A percentile compares a stretch with the other conserved stretches of the same genome.
phyloP scores from a whole-genome alignment of 192 early-diverging fungal genomes.

The Coemansia sp. region DNA sequence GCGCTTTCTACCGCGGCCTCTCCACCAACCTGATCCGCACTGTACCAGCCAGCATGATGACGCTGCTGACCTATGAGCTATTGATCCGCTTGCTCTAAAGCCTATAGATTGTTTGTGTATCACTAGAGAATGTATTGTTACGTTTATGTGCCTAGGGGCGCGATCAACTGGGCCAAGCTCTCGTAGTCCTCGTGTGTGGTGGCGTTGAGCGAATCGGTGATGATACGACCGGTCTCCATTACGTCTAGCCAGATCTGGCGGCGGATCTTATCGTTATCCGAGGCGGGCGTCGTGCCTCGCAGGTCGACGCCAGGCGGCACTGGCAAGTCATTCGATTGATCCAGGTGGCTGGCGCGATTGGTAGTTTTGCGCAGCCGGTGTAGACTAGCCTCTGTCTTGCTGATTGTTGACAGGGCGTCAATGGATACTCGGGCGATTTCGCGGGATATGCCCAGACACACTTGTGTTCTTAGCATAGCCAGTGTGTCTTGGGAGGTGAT shows the following conservation, averaged over 20 bases:
- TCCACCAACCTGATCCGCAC: slow-evolving; percentile 85
- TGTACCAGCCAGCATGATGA: slow-evolving; percentile 85
- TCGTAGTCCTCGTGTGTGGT: slow-evolving; percentile 29
- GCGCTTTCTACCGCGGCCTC: slow-evolving; percentile 89
- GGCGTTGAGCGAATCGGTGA: slow-evolving; percentile 13
- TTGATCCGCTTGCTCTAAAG: slow-evolving; percentile 65
- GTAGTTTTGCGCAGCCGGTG: slow-evolving; percentile 35
- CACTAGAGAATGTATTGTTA: slow-evolving; percentile 8
- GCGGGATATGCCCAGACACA: slow-evolving; percentile 25
- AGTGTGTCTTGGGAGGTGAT: slow-evolving; percentile 2
- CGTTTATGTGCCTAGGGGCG: slow-evolving; percentile 29
- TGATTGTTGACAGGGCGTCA: slow-evolving; percentile 47
- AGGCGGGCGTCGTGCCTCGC: slow-evolving; percentile 21
- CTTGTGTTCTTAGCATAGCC: slow-evolving; percentile 16
- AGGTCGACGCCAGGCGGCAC: slow-evolving; percentile 42
- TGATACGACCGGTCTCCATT: slow-evolving; percentile 18
- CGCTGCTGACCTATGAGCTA: slow-evolving; percentile 88
- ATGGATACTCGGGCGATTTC: slow-evolving; percentile 26
- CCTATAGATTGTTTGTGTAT: background rate
- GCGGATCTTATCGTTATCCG: slow-evolving; percentile 56
- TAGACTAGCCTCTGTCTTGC: slow-evolving; percentile 54
- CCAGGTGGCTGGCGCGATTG: slow-evolving; percentile 7
- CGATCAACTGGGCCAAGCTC: slow-evolving; percentile 18
- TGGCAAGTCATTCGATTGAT: slow-evolving; percentile 14
- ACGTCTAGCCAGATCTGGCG: slow-evolving; percentile 53